Evolutionary conservation across 805 yeast genomes (phyloP).

Genomic region (Myxozyma neotropica): DNA sequence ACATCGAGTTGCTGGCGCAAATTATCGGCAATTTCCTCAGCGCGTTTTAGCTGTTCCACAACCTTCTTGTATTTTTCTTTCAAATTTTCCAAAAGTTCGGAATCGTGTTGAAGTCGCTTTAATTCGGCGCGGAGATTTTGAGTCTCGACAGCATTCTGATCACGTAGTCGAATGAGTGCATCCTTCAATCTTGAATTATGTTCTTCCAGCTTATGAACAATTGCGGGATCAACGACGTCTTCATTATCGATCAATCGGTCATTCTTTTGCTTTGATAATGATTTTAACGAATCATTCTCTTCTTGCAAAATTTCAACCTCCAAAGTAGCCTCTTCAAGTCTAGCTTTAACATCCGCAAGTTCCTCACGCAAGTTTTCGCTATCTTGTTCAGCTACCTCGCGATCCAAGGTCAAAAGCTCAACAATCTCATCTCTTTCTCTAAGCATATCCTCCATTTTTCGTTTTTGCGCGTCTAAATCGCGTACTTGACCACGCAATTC

Average conservation of each 20-base stretch:
- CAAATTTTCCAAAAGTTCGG: conserved; percentile 7
- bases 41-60: conserved; percentile 8
- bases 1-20: conserved; percentile 42
- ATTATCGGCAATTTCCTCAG: conserved; percentile 26
- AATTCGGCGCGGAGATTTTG: conserved; percentile 30
- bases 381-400: conserved; percentile 45
- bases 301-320: conserved; percentile 39
- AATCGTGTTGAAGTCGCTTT: conserved; percentile 27
- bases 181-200: conserved; percentile 49
- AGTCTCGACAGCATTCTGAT: conserved; percentile 35
- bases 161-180: conserved; percentile 48
- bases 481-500: conserved; percentile 32
- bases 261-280: background rate
- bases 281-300: conserved; percentile 32
- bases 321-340: conserved; percentile 34
- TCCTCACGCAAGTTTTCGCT: conserved; percentile 37
- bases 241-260: background rate
- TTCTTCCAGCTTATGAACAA: background rate
- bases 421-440: conserved; percentile 37
- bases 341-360: conserved; percentile 29
- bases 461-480: conserved; percentile 30
- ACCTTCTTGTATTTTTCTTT: conserved; percentile 17
- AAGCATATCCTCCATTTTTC: conserved; percentile 31
- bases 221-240: background rate
- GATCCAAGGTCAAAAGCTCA: conserved; percentile 43